Conservation (phyloP, 139 green algal genomes). For the Chlamydomonas applanata region DNA sequence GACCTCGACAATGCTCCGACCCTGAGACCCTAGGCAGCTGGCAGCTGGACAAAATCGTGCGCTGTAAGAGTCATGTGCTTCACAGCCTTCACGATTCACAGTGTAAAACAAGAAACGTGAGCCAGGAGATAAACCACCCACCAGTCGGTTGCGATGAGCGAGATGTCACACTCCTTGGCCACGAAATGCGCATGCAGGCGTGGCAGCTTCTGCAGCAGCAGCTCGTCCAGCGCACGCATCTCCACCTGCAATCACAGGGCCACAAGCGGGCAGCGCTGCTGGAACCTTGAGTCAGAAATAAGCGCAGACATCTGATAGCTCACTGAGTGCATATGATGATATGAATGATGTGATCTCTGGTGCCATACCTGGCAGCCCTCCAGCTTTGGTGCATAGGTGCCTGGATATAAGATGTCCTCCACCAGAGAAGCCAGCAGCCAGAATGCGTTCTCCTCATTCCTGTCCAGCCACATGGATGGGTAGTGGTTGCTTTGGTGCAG, state of each 20-base stretch:
- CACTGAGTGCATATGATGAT: too few species aligned
- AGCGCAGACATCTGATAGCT: too few species aligned
- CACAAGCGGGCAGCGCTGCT: too few species aligned
- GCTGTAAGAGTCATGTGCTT: too few species aligned
- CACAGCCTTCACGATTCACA: too few species aligned
- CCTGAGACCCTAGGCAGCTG: too few species aligned
- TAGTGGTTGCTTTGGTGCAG: neutral
- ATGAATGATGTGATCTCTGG: too few species aligned
- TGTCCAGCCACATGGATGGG: constrained; percentile 4
- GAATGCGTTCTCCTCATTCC: constrained; percentile 52
- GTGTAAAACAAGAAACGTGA: too few species aligned
- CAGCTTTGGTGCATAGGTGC: constrained; percentile 72
- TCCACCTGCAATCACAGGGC: constrained; percentile 50
- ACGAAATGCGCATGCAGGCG: constrained; percentile 60
- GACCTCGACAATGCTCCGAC: too few species aligned
- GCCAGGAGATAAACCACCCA: too few species aligned
- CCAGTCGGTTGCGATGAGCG: constrained; percentile 84
- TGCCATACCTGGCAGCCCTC: constrained; percentile 69
- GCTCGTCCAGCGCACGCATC: constrained; percentile 53
- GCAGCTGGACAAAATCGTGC: too few species aligned
- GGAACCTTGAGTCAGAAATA: too few species aligned
- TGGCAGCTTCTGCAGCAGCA: constrained; percentile 68
- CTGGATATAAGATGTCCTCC: constrained; percentile 67
- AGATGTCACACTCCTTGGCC: constrained; percentile 65
- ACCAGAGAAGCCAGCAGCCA: constrained; percentile 54